Conservation (phyloP, 225 moss, liverwort and hornwort species). For the Physcomitrium patens region DNA sequence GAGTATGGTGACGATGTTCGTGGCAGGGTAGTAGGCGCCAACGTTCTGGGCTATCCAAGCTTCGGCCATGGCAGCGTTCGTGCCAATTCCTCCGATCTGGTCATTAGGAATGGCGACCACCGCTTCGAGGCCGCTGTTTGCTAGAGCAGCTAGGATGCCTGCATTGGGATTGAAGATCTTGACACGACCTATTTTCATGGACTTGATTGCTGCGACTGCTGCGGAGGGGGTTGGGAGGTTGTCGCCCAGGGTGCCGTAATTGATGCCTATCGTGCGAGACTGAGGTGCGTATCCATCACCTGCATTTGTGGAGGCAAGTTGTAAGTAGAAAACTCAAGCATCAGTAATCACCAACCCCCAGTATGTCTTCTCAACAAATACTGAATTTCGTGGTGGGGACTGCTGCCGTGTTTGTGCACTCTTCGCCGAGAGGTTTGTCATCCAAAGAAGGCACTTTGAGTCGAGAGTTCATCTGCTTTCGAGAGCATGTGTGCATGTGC, state of each 20-base stretch:
- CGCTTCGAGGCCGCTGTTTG: conserved; percentile 54
- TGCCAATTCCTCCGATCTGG: conserved; percentile 51
- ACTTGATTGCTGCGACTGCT: conserved; percentile 45
- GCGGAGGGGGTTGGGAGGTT: conserved; percentile 53
- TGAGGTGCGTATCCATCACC: conserved; percentile 30
- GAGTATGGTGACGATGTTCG: conserved; percentile 52
- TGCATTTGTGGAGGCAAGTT: not conserved
- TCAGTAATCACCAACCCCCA: not conserved
- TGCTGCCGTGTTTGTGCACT: not conserved
- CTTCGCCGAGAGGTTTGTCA: not conserved
- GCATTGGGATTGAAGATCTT: conserved; percentile 74
- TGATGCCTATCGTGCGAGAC: conserved; percentile 63
- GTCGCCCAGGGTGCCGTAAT: conserved; percentile 69
- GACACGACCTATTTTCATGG: conserved; percentile 65
- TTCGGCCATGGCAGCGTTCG: conserved; percentile 37
- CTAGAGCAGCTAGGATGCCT: conserved; percentile 52
- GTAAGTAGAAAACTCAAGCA: conserved; percentile 20
- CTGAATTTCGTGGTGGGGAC: not conserved
- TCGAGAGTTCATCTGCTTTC: not conserved
- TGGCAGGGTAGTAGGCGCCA: conserved; percentile 44
- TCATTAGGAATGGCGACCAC: conserved; percentile 63
- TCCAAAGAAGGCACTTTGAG: not conserved
- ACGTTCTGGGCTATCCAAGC: conserved; percentile 52
- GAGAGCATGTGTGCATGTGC: not conserved
- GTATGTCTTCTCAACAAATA: not conserved